Evolutionary conservation across 495 filamentous ascomycete species (phyloP).

Genomic region (Podospora appendiculata): DNA sequence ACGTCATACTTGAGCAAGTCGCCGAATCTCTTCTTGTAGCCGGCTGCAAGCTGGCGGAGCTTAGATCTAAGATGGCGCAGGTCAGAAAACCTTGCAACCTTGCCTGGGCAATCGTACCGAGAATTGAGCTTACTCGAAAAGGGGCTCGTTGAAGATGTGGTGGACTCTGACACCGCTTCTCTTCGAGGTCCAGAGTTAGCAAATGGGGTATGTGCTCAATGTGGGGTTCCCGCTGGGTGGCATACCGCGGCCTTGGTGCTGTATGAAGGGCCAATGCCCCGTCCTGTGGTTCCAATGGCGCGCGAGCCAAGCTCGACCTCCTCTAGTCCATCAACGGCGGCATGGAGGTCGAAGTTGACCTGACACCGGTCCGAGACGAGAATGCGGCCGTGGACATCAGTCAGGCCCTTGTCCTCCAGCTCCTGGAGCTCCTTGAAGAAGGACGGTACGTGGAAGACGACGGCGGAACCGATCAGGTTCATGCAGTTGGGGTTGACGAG

Average conservation of each 20-base stretch:
- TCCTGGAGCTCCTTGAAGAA: conserved; percentile 82
- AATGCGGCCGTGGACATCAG: conserved; percentile 55
- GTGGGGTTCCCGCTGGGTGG: no score
- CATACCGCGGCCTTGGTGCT: conserved; percentile 61
- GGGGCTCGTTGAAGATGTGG: conserved; percentile 62
- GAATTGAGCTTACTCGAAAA: conserved; percentile 46
- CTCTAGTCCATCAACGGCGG: conserved; percentile 72
- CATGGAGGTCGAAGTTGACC: conserved; percentile 78
- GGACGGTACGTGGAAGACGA: conserved; percentile 65
- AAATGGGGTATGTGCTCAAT: no score
- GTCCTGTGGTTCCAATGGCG: conserved; percentile 50
- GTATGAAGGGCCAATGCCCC: conserved; percentile 76
- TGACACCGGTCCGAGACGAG: conserved; percentile 78
- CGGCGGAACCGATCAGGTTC: conserved; percentile 81
- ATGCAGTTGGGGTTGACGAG: conserved; percentile 68
- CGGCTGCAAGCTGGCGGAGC: conserved; percentile 54
- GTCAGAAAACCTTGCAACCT: no score
- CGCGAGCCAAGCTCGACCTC: conserved; percentile 60
- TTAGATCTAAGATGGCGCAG: conserved; percentile 25
- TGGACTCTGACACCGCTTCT: conserved; percentile 66
- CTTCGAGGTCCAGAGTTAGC: conserved; percentile 1
- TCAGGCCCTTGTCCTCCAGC: conserved; percentile 64
- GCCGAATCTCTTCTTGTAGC: conserved; percentile 69
- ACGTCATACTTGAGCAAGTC: conserved; percentile 66
- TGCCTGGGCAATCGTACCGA: no score